These are phyloP conservation scores for Neurospora sp. DNA, from an alignment of 495 filamentous ascomycete species.

Conservation along the genomic window DNA sequence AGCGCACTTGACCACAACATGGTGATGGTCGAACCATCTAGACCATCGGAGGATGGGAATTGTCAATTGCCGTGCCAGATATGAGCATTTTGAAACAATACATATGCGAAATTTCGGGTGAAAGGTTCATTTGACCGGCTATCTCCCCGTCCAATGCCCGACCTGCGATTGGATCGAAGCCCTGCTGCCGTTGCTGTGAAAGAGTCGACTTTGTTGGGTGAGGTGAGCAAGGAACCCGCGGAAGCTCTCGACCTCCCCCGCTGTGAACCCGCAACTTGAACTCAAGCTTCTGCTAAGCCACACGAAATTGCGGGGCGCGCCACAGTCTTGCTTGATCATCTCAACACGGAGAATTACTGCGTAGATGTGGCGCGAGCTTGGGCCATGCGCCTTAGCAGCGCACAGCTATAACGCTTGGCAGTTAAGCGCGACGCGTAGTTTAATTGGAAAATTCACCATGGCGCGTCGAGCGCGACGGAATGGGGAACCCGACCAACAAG, in stretches of 20 bases:
- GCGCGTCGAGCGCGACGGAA: not conserved
- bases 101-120: too few relatives aligned
- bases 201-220: too few relatives aligned
- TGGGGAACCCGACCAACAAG: not conserved
- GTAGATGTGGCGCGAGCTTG: constrained; percentile 1
- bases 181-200: not conserved
- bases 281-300: not conserved
- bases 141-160: not conserved
- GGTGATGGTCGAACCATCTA: not conserved
- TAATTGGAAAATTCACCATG: not conserved
- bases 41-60: not conserved
- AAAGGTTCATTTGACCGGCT: not conserved
- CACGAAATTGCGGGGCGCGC: not conserved
- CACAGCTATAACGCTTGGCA: not conserved
- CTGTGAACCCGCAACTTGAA: too few relatives aligned
- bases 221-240: too few relatives aligned
- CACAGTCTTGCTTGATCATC: not conserved
- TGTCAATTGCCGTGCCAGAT: not conserved
- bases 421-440: constrained; percentile 3
- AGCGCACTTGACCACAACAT: not conserved
- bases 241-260: too few relatives aligned
- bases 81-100: not conserved
- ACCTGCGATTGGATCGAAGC: not conserved
- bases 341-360: not conserved
- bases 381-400: not conserved